A percentile compares a stretch with the other conserved stretches of the same genome.
Conservation (phyloP, 164 flowering plant genomes). For the Tinospora cordifolia region DNA sequence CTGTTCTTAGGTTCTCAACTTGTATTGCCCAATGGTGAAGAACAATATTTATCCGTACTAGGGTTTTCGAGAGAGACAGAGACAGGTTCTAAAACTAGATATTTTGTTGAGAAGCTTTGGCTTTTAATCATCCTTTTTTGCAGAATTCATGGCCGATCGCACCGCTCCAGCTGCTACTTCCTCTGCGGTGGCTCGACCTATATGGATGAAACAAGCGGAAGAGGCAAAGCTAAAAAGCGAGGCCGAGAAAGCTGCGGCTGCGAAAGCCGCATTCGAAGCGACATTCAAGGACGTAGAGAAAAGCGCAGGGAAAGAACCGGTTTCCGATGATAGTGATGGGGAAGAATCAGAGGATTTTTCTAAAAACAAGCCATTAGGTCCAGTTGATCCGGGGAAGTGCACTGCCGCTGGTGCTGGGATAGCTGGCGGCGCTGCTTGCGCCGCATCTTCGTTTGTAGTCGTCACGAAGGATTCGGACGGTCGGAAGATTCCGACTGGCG, state of each 20-base stretch:
- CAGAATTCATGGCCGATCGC: conserved; percentile 47
- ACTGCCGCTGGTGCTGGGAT: conserved; percentile 88
- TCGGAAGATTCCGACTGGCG: conserved; percentile 63
- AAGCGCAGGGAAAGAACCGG: conserved; percentile 20
- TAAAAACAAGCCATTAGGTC: conserved; percentile 68
- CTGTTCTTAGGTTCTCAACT: background rate
- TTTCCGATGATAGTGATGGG: conserved; percentile 54
- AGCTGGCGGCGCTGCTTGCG: conserved; percentile 85
- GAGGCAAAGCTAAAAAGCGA: conserved; percentile 91
- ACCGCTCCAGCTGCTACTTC: conserved; percentile 17
- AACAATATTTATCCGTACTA: background rate
- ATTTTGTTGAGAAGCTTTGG: background rate
- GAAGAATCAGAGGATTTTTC: conserved; percentile 51
- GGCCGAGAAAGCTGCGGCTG: conserved; percentile 90
- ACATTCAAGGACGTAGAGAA: conserved; percentile 74
- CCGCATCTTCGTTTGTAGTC: conserved; percentile 56
- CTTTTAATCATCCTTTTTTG: background rate
- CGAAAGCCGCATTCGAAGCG: conserved; percentile 97
- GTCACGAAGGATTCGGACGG: conserved; percentile 82
- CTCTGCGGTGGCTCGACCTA: conserved; percentile 36
- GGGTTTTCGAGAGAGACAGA: background rate
- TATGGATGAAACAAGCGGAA: conserved; percentile 96
- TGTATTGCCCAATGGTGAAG: background rate
- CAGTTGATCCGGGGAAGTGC: conserved; percentile 78
- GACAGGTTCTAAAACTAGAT: background rate